Evolutionary conservation across 139 green algal genomes (phyloP).

Genomic region (Mesostigma viride): DNA sequence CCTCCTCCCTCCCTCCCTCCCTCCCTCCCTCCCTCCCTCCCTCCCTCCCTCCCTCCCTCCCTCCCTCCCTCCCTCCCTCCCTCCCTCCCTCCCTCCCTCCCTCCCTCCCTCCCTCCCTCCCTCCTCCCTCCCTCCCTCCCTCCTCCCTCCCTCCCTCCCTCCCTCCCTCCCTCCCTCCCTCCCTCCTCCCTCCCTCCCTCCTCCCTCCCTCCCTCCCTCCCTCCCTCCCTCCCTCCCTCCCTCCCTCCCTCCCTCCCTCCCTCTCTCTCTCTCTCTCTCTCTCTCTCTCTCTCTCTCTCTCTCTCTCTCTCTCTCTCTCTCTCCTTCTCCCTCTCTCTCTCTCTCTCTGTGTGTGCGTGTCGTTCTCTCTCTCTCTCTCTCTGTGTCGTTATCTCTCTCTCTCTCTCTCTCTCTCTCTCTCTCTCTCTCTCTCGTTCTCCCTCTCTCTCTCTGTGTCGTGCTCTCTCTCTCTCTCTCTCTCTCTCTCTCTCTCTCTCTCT

Average conservation of each 20-base stretch:
- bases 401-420: not conserved
- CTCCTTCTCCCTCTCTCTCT: not conserved
- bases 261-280: not conserved
- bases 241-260: not conserved
- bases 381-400: too few relatives aligned
- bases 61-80: not conserved
- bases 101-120: not conserved
- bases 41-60: too few relatives aligned
- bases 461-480: too few relatives aligned
- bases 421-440: not conserved
- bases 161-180: not conserved
- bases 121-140: not conserved
- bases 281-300: not conserved
- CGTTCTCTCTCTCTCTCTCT: too few relatives aligned
- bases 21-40: too few relatives aligned
- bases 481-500: too few relatives aligned
- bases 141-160: not conserved
- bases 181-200: too few relatives aligned
- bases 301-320: not conserved
- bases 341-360: not conserved
- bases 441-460: too few relatives aligned
- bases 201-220: not conserved
- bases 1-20: too few relatives aligned
- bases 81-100: not conserved
- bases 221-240: not conserved